Evolutionary conservation across 1,139 yeast genomes (phyloP).

Genomic region (Magnusiomyces sp.): DNA sequence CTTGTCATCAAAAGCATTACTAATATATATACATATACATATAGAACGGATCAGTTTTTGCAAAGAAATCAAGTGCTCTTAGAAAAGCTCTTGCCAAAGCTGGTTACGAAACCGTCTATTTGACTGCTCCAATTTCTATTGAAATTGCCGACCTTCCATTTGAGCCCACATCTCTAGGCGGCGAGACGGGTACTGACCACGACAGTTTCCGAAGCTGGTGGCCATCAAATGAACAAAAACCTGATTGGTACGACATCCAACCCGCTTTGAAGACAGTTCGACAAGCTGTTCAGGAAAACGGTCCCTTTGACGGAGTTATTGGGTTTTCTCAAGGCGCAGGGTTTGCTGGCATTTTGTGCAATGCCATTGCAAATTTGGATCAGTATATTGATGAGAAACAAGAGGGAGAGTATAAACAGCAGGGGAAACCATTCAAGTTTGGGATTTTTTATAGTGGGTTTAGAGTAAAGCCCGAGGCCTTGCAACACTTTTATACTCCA

Average conservation of each 20-base stretch:
- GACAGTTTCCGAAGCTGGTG: conserved; percentile 46
- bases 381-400: neutral
- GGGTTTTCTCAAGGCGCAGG: conserved; percentile 97
- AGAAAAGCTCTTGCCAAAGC: conserved; percentile 60
- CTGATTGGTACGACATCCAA: conserved; percentile 34
- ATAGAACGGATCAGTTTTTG: conserved; percentile 61
- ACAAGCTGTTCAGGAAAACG: conserved; percentile 51
- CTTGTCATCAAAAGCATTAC: no score
- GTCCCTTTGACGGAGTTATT: conserved; percentile 81
- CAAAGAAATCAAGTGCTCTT: conserved; percentile 72
- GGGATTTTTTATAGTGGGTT: conserved; percentile 75
- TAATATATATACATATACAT: no score
- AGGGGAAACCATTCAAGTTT: conserved; percentile 51
- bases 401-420: conserved; percentile 1
- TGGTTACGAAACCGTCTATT: conserved; percentile 61
- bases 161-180: conserved; percentile 37
- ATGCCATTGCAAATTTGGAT: conserved; percentile 21
- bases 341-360: conserved; percentile 42
- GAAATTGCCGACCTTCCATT: conserved; percentile 64
- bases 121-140: conserved; percentile 66
- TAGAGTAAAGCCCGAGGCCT: conserved; percentile 46
- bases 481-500: conserved; percentile 42
- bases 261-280: conserved; percentile 46
- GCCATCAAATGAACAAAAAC: conserved; percentile 35
- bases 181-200: conserved; percentile 28